A percentile compares a stretch with the other conserved stretches of the same genome.
phyloP scores from a whole-genome alignment of 371 early-diverging fungal genomes.

The Cokeromyces recurvatus region DNA sequence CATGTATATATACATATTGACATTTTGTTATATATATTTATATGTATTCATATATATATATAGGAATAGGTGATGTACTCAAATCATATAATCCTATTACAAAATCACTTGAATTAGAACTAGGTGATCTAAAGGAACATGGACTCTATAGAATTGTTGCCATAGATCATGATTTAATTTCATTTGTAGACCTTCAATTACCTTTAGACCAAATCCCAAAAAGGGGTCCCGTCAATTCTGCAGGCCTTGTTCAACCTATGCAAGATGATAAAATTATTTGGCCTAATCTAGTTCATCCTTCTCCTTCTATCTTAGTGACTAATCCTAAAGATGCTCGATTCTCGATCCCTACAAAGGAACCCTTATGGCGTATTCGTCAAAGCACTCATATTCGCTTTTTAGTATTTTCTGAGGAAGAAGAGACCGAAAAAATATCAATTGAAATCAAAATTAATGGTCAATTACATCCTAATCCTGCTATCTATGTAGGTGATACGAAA shows the following conservation, averaged over 20 bases:
- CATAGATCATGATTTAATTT: slow-evolving; percentile 83
- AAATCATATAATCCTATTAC: slow-evolving; percentile 56
- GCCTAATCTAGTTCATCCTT: slow-evolving; percentile 25
- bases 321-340: slow-evolving; percentile 87
- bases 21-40: neutral
- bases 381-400: slow-evolving; percentile 76
- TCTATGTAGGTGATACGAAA: slow-evolving; percentile 35
- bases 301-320: slow-evolving; percentile 82
- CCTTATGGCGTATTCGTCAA: slow-evolving; percentile 49
- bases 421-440: slow-evolving; percentile 36
- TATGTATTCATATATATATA: too few species aligned
- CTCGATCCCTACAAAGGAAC: slow-evolving; percentile 69
- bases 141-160: slow-evolving; percentile 79
- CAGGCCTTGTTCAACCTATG: slow-evolving; percentile 12
- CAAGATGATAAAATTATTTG: slow-evolving; percentile 15
- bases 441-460: slow-evolving; percentile 45
- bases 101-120: slow-evolving; percentile 75
- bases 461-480: slow-evolving; percentile 29
- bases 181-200: slow-evolving; percentile 70
- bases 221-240: slow-evolving; percentile 5
- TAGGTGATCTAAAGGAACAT: slow-evolving; percentile 86
- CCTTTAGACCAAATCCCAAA: slow-evolving; percentile 53
- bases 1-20: too few species aligned
- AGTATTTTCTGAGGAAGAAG: slow-evolving; percentile 45
- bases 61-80: slow-evolving; percentile 62